Evolutionary conservation across 169 alveolate genomes (phyloP).

Genomic region (Eimeria brunetti): DNA sequence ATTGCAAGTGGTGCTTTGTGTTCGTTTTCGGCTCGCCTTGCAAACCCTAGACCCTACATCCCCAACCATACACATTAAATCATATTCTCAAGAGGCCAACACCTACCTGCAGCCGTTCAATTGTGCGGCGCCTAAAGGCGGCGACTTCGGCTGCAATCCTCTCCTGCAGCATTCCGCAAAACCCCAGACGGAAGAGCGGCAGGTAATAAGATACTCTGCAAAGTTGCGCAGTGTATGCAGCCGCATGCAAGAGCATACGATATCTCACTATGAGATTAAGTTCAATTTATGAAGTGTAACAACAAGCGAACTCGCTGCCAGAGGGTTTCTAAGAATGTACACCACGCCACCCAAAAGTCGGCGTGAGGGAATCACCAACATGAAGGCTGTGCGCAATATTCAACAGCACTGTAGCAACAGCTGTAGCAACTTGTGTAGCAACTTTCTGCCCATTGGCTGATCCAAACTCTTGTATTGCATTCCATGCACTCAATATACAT

Average conservation of each 20-base stretch:
- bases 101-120: constrained; percentile 46
- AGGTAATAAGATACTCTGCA: background rate
- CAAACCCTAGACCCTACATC: background rate
- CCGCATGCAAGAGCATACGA: background rate
- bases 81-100: too few species aligned
- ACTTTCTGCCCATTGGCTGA: background rate
- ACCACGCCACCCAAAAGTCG: background rate
- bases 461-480: background rate
- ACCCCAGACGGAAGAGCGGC: background rate
- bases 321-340: background rate
- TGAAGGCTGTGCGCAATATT: background rate
- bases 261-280: background rate
- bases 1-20: background rate
- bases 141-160: constrained; percentile 31
- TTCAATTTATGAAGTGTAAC: background rate
- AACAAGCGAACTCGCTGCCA: too few species aligned
- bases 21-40: background rate
- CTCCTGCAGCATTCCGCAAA: constrained; percentile 42
- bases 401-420: background rate
- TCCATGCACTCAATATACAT: background rate
- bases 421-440: too few species aligned
- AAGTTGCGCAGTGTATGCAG: background rate
- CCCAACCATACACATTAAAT: background rate
- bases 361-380: background rate
- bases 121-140: constrained; percentile 64